Evolutionary conservation across 1,284 basidiomycete species (phyloP).

Genomic region (Rhizoctonia solani): DNA sequence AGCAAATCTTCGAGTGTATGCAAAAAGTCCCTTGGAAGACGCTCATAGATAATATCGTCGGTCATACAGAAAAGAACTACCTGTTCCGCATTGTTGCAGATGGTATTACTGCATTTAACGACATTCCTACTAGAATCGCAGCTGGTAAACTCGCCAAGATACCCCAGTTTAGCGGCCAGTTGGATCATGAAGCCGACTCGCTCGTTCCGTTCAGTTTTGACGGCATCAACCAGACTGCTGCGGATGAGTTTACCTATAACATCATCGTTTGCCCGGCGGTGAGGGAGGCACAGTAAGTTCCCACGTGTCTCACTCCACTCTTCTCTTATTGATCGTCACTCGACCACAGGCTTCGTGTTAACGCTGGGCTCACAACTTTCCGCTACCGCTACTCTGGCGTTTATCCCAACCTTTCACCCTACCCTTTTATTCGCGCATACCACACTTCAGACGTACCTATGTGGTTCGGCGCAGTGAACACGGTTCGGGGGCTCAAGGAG

Average conservation of each 20-base stretch:
- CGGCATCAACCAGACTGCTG: slow-evolving; percentile 18
- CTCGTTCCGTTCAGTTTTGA: slow-evolving; percentile 24
- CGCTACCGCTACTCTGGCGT: slow-evolving; percentile 34
- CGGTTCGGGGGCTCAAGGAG: slow-evolving; percentile 8
- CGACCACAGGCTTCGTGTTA: slow-evolving; percentile 1
- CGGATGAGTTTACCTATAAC: background rate
- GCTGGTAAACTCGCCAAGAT: slow-evolving; percentile 13
- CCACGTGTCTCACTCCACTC: background rate
- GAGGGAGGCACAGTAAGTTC: slow-evolving; percentile 8
- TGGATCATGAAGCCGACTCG: slow-evolving; percentile 22
- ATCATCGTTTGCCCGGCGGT: background rate
- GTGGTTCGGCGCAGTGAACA: slow-evolving; percentile 32
- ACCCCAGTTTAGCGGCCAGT: background rate
- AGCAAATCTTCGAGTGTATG: slow-evolving; percentile 25
- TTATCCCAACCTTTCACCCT: slow-evolving; percentile 26
- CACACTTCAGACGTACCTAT: slow-evolving; percentile 33
- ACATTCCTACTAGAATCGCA: background rate
- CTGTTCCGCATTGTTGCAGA: slow-evolving; percentile 10
- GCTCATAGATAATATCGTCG: slow-evolving; percentile 7
- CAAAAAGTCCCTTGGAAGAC: slow-evolving; percentile 20
- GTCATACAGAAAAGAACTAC: slow-evolving; percentile 19
- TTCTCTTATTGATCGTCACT: background rate
- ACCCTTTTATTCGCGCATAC: slow-evolving; percentile 16
- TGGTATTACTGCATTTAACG: slow-evolving; percentile 11
- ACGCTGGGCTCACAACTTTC: slow-evolving; percentile 30